Evolutionary conservation across 805 yeast species (phyloP).

Genomic region (Candida rishiriensis): DNA sequence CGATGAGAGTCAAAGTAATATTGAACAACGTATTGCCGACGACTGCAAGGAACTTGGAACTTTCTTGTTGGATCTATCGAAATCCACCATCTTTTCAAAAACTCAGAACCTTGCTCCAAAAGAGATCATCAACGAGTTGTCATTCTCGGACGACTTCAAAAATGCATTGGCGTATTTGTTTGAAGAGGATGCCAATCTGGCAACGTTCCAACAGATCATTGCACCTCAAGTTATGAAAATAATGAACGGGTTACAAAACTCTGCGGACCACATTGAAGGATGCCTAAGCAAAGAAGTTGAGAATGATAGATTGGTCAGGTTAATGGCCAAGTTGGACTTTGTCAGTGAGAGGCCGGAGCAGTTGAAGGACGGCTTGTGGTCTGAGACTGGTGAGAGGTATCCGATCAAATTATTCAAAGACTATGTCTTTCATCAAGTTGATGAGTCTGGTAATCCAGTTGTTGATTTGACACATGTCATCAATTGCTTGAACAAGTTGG

Average conservation of each 20-base stretch:
- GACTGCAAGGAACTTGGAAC: constrained; percentile 62
- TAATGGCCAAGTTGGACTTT: constrained; percentile 76
- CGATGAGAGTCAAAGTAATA: constrained; percentile 18
- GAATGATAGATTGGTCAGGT: constrained; percentile 79
- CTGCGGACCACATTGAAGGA: constrained; percentile 55
- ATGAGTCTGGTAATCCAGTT: constrained; percentile 71
- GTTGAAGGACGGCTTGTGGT: constrained; percentile 53
- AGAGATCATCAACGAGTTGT: constrained; percentile 26
- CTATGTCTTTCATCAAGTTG: constrained; percentile 79
- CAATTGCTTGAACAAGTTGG: constrained; percentile 77
- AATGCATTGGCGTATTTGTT: constrained; percentile 36
- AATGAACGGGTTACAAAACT: constrained; percentile 46
- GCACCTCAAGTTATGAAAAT: constrained; percentile 42
- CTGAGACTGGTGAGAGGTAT: constrained; percentile 72
- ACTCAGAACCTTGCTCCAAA: constrained; percentile 12
- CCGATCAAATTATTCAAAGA: constrained; percentile 74
- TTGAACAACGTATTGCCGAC: constrained; percentile 23
- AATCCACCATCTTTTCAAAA: constrained; percentile 24
- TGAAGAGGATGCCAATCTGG: constrained; percentile 23
- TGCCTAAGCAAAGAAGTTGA: constrained; percentile 72
- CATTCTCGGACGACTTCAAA: constrained; percentile 44
- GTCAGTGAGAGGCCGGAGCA: constrained; percentile 71
- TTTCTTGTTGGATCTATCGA: constrained; percentile 53
- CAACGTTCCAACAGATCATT: constrained; percentile 36
- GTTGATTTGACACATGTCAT: constrained; percentile 81